phyloP scores from a whole-genome alignment of 148 eudicot species.

The Agrostemma githago region DNA sequence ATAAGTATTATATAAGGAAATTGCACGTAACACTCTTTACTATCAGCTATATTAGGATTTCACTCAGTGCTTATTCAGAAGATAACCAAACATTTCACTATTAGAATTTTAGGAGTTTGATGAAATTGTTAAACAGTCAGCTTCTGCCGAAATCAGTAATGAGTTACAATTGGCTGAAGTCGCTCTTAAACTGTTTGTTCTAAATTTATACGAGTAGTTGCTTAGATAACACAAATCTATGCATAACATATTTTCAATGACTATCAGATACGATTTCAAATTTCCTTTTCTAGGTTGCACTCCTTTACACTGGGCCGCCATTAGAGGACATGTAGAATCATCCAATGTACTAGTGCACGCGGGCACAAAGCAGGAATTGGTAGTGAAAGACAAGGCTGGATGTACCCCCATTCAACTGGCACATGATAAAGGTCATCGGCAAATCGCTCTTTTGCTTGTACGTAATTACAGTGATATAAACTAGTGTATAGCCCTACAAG shows the following conservation, averaged over 20 bases:
- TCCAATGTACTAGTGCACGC: slow-evolving; percentile 78
- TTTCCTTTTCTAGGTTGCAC: slow-evolving; percentile 64
- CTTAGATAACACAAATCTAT: not conserved
- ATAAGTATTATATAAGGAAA: not conserved
- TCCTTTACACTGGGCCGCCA: slow-evolving; percentile 88
- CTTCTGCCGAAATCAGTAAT: no score
- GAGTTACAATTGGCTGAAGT: no score
- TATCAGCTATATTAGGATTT: no score
- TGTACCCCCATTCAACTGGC: slow-evolving; percentile 75
- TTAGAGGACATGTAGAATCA: slow-evolving; percentile 70
- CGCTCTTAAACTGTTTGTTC: not conserved
- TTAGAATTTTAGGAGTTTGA: not conserved
- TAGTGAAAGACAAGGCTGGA: slow-evolving; percentile 76
- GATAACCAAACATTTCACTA: not conserved
- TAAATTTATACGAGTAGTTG: not conserved
- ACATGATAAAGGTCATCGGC: slow-evolving; percentile 87
- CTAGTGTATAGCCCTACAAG: slow-evolving; percentile 3
- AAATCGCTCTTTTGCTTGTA: slow-evolving; percentile 72
- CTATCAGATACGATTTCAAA: not conserved
- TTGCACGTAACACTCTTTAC: not conserved
- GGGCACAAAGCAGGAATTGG: slow-evolving; percentile 69
- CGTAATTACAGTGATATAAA: slow-evolving; percentile 34
- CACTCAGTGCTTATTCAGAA: not conserved
- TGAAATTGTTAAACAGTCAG: no score
- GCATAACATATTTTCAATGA: not conserved